Conservation (phyloP, 352 stramenopile species). For the Pythium volutum region DNA sequence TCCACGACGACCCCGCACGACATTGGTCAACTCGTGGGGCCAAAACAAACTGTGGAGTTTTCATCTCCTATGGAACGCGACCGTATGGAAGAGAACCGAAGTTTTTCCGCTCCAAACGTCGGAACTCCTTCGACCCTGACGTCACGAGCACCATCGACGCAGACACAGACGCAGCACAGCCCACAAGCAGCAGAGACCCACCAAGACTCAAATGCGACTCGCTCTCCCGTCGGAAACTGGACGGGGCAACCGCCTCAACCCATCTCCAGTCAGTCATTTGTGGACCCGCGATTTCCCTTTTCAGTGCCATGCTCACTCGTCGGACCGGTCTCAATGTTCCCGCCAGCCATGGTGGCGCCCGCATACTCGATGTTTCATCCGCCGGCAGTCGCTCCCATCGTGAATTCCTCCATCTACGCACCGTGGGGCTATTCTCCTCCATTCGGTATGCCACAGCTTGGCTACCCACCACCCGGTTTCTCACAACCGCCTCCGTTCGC, state of each 20-base stretch:
- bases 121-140: not conserved
- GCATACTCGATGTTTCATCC: constrained; percentile 7
- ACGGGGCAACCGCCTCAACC: not conserved
- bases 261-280: not conserved
- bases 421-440: not conserved
- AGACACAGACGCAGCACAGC: not conserved
- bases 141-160: not conserved
- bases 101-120: not conserved
- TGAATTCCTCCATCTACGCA: not conserved
- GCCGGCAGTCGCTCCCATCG: not conserved
- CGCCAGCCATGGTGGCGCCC: not conserved
- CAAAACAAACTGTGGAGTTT: not conserved
- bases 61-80: not conserved
- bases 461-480: not conserved
- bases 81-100: not conserved
- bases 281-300: not conserved
- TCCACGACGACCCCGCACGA: too few species aligned
- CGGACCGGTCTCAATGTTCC: not conserved
- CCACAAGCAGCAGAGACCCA: not conserved
- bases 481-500: not conserved
- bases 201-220: not conserved
- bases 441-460: not conserved
- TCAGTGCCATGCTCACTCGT: not conserved
- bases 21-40: not conserved
- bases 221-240: not conserved